Evolutionary conservation across 1,284 basidiomycete genomes (phyloP), one percentile per base, ranked within the genome.

Genomic region (Tranzscheliella williamsii): DNA sequence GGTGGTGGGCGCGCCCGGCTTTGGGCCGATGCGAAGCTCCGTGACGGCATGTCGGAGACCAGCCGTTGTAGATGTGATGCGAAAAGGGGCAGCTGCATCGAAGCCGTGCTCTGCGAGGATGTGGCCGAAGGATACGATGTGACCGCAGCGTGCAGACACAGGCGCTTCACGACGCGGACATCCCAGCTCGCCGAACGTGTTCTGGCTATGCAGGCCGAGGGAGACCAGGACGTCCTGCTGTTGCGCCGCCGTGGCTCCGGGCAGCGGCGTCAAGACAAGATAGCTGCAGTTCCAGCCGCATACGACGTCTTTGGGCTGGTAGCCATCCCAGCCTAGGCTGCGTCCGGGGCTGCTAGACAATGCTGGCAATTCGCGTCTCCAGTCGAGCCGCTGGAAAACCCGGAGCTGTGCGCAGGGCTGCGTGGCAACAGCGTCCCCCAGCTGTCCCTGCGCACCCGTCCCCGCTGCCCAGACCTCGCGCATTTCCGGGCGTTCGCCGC

Each of bases 211-310:
- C 4, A 34, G 34, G n/a, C 62, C 62, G 5, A 65, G 24, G 4
- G 62, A 55, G 13, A 65, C 33, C 24, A 65, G 16, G 2, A 46
- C 42, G 9, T 60, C 56, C 13, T 50, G 38, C 0, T 21, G 9
- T 15, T 36, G 15, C 8, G 24, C 12, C 17, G 16, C n/a, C 15
- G 26, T 8, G 4, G 2, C 11, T 4, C 7, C 13, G 6, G 11
- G 16, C 7, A 9, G 24, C 24, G 18, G 20, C 35, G n/a, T 7
- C 2, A 66, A 32, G 11, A 63, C 50, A 20, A 62, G 18, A 37
- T 57, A 62, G 47, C 47, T 62, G 42, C 44, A 53, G 33, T 62
- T 53, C 63, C 63, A 62, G 24, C 63, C 63, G 38, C 53, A 53
- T 5, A 43, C 49, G 6, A 66, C 17, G 18, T 36, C 35, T 24